Evolutionary conservation across 345 rosid genomes (phyloP), one percentile per base, ranked within the genome.

Genomic region (Lumnitzera racemosa): DNA sequence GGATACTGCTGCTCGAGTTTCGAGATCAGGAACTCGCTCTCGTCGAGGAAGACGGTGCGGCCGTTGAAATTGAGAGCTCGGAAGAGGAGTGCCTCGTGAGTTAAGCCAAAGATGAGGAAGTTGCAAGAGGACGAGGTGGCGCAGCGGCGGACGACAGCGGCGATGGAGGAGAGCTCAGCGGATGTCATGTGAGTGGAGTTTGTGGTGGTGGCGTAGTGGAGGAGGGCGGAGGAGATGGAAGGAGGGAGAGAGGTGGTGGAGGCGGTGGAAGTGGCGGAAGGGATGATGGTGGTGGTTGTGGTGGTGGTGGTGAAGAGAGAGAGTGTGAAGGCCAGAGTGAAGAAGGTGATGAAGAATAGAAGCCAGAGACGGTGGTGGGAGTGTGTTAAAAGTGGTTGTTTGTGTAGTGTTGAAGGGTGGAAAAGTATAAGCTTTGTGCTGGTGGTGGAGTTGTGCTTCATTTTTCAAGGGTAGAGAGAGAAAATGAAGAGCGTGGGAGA

Each of bases 41-140:
- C 98, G 61, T 85, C 96, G 31, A 92, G 79, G 57, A 92, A 86
- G 49, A 92, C 72, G 11, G 97, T 87, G 41, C 69, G 87, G 29
- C 97, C 98, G 17, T 56, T 70, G 72, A 76, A 70, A 55, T 92
- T 87, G 54, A 89, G 73, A 11, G 96, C 82, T 71, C 81, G 75
- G 96, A 90, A 92, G 41, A 92, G 77, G 66, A 84, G 94, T 66
- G 96, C 76, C 61, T 92, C 98, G 74, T 89, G 91, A 27, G 87
- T 71, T 3, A 92, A 73, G 13, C 96, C 96, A 61, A 89, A 92
- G 27, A 92, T 61, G 53, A 92, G 89, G 69, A 92, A 68, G 61
- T 83, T 85, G 59, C 90, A 82, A 13, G 43, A 6, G 43, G 9
- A 36, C 0, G 68, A 66, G 43, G 76, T 48, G 13, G 78, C 70